phyloP scores from a whole-genome alignment of 106 monocot species.

The Phalaenopsis equestris region DNA sequence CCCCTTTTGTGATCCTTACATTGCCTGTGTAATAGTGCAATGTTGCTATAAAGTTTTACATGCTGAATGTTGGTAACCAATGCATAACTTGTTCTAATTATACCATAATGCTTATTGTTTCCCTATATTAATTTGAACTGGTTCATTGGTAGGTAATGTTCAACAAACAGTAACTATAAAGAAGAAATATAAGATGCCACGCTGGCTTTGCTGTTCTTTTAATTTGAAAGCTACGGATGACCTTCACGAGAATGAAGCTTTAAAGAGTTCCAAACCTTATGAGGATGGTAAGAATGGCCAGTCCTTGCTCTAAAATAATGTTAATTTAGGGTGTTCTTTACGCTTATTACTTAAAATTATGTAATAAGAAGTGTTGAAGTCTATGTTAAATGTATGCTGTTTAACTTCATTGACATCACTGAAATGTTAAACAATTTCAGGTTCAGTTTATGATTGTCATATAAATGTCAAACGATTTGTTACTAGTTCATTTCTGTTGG shows the following conservation, averaged over 20 bases:
- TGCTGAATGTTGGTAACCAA: neutral
- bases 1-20: neutral
- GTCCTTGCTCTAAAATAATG: neutral
- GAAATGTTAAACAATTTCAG: neutral
- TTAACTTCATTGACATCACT: neutral
- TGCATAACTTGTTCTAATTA: neutral
- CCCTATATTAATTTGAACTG: neutral
- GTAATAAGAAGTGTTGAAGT: neutral
- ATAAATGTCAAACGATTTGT: neutral
- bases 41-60: neutral
- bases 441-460: neutral
- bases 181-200: slow-evolving; percentile 7
- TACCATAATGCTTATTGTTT: neutral
- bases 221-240: neutral
- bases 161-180: slow-evolving; percentile 3
- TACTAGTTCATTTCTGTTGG: neutral
- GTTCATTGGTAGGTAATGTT: neutral
- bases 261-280: neutral
- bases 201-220: slow-evolving; percentile 1
- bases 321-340: neutral
- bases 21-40: neutral
- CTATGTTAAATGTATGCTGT: neutral
- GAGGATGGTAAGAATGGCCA: neutral
- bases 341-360: neutral
- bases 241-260: slow-evolving; percentile 2